Percentiles rank a stretch among this genome's conserved stretches.
Conservation (phyloP, 257 asterid species). For the Solanum gracilifrons region DNA sequence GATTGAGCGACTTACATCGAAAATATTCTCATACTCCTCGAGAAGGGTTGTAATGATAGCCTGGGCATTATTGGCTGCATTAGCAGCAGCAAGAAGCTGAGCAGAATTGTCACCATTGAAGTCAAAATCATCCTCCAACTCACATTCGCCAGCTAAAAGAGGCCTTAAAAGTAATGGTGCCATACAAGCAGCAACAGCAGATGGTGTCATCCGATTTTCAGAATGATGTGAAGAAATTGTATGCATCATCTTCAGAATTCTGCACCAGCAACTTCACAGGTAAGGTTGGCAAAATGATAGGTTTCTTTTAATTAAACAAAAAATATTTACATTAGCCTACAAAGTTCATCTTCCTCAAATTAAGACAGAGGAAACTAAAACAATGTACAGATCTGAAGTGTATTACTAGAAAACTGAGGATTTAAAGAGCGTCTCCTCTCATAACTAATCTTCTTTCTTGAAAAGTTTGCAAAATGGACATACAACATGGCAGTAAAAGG, state of each 20-base stretch:
- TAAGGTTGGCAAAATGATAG: not conserved
- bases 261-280: constrained; percentile 19
- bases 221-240: constrained; percentile 58
- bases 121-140: constrained; percentile 74
- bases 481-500: not conserved
- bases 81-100: constrained; percentile 92
- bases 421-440: not conserved
- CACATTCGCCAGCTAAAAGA: constrained; percentile 91
- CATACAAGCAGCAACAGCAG: constrained; percentile 98
- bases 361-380: not conserved
- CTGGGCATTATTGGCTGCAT: constrained; percentile 89
- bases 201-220: constrained; percentile 78
- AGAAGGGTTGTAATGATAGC: constrained; percentile 72
- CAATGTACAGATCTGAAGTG: not conserved
- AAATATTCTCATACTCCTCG: constrained; percentile 76
- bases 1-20: constrained; percentile 45
- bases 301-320: not conserved
- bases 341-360: not conserved
- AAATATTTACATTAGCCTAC: not conserved
- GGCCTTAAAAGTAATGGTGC: constrained; percentile 96
- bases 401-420: not conserved
- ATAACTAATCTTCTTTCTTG: not conserved
- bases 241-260: constrained; percentile 84
- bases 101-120: constrained; percentile 73
- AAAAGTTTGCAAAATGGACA: not conserved